Conservation (phyloP, 2,329 filamentous ascomycete genomes). For the Beauveria sp. region DNA sequence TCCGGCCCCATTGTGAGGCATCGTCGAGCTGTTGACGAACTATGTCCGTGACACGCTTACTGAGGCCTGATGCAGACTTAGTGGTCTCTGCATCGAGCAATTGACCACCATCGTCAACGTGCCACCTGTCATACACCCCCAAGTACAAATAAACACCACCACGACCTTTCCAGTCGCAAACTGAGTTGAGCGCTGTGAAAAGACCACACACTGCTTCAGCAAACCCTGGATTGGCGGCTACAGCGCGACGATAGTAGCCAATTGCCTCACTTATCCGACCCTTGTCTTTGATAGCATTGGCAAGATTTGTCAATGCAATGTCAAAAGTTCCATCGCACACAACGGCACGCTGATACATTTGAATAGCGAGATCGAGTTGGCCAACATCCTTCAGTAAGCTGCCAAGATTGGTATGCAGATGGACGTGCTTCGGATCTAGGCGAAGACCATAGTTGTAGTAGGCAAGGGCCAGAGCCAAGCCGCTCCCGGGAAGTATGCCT, state of each 20-base stretch:
- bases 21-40: conserved; percentile 82
- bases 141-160: conserved; percentile 73
- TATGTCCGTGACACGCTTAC: conserved; percentile 83
- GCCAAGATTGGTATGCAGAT: conserved; percentile 92
- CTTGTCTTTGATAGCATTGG: conserved; percentile 96
- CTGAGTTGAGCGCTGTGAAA: conserved; percentile 89
- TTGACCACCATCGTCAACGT: conserved; percentile 79
- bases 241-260: conserved; percentile 80
- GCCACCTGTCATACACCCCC: conserved; percentile 80
- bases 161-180: conserved; percentile 87
- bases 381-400: conserved; percentile 95
- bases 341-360: conserved; percentile 95
- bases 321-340: conserved; percentile 90
- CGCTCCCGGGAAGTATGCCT: conserved; percentile 77
- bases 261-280: conserved; percentile 90
- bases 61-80: conserved; percentile 66
- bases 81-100: conserved; percentile 63
- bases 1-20: conserved; percentile 77
- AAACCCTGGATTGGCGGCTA: conserved; percentile 88
- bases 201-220: conserved; percentile 94
- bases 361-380: conserved; percentile 81
- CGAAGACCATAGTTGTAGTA: conserved; percentile 94
- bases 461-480: conserved; percentile 75
- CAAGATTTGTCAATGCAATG: conserved; percentile 91
- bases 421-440: conserved; percentile 82